phyloP scores from a whole-genome alignment of 2,329 filamentous ascomycete genomes.

The Penicillium expansum region DNA sequence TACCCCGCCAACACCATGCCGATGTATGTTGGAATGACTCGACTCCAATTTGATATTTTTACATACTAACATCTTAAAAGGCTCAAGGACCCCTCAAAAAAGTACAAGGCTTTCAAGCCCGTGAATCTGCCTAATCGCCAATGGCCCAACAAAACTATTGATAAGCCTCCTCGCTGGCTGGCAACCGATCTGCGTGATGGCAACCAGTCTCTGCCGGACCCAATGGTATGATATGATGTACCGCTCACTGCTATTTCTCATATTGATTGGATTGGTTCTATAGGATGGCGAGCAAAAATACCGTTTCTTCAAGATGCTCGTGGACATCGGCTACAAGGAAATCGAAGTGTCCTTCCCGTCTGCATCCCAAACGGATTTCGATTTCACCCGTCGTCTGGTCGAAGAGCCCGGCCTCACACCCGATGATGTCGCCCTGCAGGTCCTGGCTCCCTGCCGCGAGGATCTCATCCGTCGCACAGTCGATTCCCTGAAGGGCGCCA shows the following conservation, averaged over 20 bases:
- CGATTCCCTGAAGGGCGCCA: constrained; percentile 80
- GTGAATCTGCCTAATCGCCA: constrained; percentile 51
- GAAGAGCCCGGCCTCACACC: constrained; percentile 80
- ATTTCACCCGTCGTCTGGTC: constrained; percentile 84
- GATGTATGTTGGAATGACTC: constrained; percentile 31
- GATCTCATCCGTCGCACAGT: constrained; percentile 89
- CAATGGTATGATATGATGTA: constrained; percentile 66
- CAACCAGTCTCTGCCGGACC: constrained; percentile 88
- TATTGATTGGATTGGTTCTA: not conserved
- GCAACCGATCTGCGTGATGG: constrained; percentile 86
- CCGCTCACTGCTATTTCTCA: not conserved
- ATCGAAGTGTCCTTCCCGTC: constrained; percentile 96
- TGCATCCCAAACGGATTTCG: constrained; percentile 91
- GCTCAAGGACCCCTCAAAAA: constrained; percentile 51
- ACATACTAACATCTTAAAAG: constrained; percentile 25
- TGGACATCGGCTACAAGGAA: constrained; percentile 91
- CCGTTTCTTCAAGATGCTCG: constrained; percentile 91
- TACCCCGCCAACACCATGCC: constrained; percentile 35
- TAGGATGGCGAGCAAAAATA: constrained; percentile 94
- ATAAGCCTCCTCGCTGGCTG: constrained; percentile 87
- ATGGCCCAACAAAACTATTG: constrained; percentile 81
- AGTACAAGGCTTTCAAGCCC: constrained; percentile 49
- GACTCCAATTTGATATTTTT: not conserved
- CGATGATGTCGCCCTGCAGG: constrained; percentile 88
- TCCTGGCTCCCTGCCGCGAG: constrained; percentile 85